phyloP scores from a whole-genome alignment of 148 eudicot species.

The Camellia lanceoleosa region DNA sequence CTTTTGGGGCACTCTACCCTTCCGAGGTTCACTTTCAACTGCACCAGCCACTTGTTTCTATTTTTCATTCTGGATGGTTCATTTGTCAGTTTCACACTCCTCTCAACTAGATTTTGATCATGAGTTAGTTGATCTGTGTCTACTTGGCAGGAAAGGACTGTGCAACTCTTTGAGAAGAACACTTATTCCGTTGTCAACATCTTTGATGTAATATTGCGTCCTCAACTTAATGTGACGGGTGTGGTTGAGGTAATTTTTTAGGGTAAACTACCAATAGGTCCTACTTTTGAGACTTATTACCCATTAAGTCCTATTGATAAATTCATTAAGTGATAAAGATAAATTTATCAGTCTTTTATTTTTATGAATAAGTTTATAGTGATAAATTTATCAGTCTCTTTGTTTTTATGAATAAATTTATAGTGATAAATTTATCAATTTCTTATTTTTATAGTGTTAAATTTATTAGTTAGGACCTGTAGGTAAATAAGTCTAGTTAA shows the following conservation, averaged over 20 bases:
- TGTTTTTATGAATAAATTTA: too few species aligned
- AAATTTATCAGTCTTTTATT: too few species aligned
- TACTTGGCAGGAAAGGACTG: conserved; percentile 90
- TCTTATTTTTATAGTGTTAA: too few species aligned
- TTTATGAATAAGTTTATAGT: too few species aligned
- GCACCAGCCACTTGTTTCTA: not conserved
- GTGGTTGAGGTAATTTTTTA: conserved; percentile 73
- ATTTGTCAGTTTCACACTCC: conserved; percentile 27
- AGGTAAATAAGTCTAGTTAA: too few species aligned
- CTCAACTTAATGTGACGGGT: conserved; percentile 81
- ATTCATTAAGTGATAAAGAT: too few species aligned
- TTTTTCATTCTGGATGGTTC: not conserved
- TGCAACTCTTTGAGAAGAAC: conserved; percentile 85
- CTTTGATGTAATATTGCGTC: conserved; percentile 95
- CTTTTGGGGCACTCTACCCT: conserved; percentile 78
- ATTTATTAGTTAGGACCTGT: too few species aligned
- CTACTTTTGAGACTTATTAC: too few species aligned
- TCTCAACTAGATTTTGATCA: conserved; percentile 34
- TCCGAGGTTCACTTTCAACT: conserved; percentile 58
- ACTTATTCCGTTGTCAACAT: conserved; percentile 97
- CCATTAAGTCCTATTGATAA: too few species aligned
- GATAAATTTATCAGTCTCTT: too few species aligned
- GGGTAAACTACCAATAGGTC: too few species aligned
- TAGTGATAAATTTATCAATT: too few species aligned
- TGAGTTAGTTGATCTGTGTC: conserved; percentile 55